A percentile compares a stretch with the other conserved stretches of the same genome.
Evolutionary conservation across 176 grass and related monocot species (phyloP).

Genomic region (Chloris gayana): DNA sequence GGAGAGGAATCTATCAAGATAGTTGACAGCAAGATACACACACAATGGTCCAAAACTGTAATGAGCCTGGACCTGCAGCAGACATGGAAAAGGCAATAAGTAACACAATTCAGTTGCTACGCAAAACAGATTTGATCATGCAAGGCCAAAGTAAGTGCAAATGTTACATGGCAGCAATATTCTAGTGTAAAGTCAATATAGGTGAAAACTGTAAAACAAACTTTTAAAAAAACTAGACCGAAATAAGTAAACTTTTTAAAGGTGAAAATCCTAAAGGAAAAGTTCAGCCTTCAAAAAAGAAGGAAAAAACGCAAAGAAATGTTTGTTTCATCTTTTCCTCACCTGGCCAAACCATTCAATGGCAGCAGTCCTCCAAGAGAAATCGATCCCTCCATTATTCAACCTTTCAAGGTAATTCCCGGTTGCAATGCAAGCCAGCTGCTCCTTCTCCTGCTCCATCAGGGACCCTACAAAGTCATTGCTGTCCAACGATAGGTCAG

Average conservation of each 20-base stretch:
- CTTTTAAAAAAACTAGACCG: not conserved
- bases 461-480: conserved; percentile 55
- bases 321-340: not conserved
- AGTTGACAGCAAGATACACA: conserved; percentile 79
- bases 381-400: conserved; percentile 51
- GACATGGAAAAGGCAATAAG: conserved; percentile 25
- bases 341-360: conserved; percentile 93
- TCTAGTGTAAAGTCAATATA: not conserved
- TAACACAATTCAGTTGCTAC: conserved; percentile 24
- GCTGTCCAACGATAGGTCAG: conserved; percentile 49
- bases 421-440: conserved; percentile 30
- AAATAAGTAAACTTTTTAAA: not conserved
- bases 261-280: not conserved
- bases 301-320: not conserved
- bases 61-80: conserved; percentile 61
- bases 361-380: conserved; percentile 56
- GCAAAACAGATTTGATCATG: conserved; percentile 10
- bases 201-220: not conserved
- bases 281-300: not conserved
- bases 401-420: conserved; percentile 57
- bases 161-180: not conserved
- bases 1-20: conserved; percentile 82
- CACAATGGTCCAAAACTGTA: conserved; percentile 76
- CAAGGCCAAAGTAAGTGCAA: conserved; percentile 4
- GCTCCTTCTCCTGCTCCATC: conserved; percentile 68